Percentiles rank a stretch among this genome's conserved stretches.
Conservation (phyloP, 257 asterid genomes). For the Solanum phureja region DNA sequence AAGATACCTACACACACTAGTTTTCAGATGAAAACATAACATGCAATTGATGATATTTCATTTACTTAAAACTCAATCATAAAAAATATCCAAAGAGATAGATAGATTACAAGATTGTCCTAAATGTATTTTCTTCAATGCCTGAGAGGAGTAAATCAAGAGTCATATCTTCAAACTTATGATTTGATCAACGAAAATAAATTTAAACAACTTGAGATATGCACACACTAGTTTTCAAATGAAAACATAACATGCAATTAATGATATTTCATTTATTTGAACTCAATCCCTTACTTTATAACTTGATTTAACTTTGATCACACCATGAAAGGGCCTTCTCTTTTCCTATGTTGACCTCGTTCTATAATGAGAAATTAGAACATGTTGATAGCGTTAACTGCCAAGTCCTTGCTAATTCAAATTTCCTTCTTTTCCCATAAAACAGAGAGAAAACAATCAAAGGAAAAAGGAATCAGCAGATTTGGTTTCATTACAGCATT, state of each 20-base stretch:
- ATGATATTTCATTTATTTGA: not conserved
- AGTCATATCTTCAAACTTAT: not conserved
- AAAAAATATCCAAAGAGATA: not conserved
- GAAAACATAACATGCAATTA: not conserved
- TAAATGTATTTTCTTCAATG: not conserved
- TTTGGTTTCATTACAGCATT: not conserved
- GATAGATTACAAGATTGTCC: not conserved
- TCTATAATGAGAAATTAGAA: not conserved
- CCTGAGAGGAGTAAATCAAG: not conserved
- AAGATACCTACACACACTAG: not conserved
- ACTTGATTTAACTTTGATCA: not conserved
- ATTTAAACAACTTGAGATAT: not conserved
- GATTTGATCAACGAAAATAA: not conserved
- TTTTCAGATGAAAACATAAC: not conserved
- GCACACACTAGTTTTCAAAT: not conserved
- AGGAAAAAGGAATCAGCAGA: not conserved
- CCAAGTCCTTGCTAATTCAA: not conserved
- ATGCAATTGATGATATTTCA: not conserved
- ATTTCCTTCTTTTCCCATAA: not conserved
- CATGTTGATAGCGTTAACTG: not conserved
- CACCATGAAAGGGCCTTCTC: not conserved
- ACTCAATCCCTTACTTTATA: not conserved
- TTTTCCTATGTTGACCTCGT: not conserved
- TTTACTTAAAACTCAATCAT: not conserved
- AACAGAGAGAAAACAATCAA: not conserved